Conservation (phyloP, 257 asterid species). For the Nicotiana benthamiana region DNA sequence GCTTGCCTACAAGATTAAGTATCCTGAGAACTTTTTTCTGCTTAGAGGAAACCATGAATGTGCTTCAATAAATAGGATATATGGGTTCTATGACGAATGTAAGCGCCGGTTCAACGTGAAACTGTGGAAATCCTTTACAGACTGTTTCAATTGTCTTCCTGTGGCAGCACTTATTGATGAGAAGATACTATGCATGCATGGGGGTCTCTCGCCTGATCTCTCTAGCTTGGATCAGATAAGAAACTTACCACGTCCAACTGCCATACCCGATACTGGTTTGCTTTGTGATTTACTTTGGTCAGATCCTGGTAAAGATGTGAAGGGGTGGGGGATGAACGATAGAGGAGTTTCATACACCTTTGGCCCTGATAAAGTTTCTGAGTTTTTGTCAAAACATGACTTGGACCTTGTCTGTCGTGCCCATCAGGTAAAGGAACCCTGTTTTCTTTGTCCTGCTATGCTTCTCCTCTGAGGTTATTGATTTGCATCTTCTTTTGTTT, state of each 20-base stretch:
- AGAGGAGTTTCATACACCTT: slow-evolving; percentile 35
- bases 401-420: slow-evolving; percentile 42
- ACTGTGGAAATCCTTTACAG: slow-evolving; percentile 35
- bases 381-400: slow-evolving; percentile 28
- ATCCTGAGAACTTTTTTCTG: slow-evolving; percentile 32
- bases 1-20: slow-evolving; percentile 30
- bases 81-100: slow-evolving; percentile 35
- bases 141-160: slow-evolving; percentile 37
- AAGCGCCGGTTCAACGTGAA: slow-evolving; percentile 31
- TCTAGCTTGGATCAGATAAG: slow-evolving; percentile 28
- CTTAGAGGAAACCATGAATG: slow-evolving; percentile 37
- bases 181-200: slow-evolving; percentile 37
- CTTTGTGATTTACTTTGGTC: slow-evolving; percentile 42
- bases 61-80: slow-evolving; percentile 31
- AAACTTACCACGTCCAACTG: slow-evolving; percentile 32
- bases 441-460: not conserved
- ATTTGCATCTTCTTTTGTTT: not conserved
- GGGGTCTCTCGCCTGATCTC: slow-evolving; percentile 38
- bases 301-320: slow-evolving; percentile 35
- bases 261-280: slow-evolving; percentile 32
- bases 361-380: slow-evolving; percentile 31
- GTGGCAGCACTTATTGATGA: slow-evolving; percentile 35
- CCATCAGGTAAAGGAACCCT: slow-evolving; percentile 24
- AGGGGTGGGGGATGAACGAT: slow-evolving; percentile 42
- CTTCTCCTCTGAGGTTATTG: not conserved